Base-by-base conservation (phyloP, 148 eudicot species). In the Chenopodium berlandieri region DNA sequence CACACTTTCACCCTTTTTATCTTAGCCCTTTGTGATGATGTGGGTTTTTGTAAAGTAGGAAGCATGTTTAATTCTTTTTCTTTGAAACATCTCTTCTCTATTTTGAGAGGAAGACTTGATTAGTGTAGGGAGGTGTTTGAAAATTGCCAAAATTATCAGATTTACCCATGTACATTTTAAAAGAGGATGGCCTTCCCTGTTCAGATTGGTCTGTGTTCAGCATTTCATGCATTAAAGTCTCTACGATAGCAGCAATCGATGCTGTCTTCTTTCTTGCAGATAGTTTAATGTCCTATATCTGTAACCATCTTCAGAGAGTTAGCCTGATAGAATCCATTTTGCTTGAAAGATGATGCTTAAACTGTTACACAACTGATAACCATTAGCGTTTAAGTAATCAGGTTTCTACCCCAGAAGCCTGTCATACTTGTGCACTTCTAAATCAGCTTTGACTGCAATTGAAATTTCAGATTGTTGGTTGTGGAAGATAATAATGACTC, bases 1-100 rank as follows among this genome's bases (percentile, higher is more conserved):
- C 27, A 19, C 20, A 22, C 73, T 73, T 62, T 32, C 68, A 30
- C 34, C 22, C 4, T 72, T 7, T 46, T n/a, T 50, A 68, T 31
- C 22, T 48, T 75, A 56, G 44, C 19, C 75, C 62, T 75, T 66
- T 19, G 30, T 30, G 75, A 70, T 30, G n/a, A 56, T 60, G 25
- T n/a, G 71, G 64, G 80, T 77, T 84, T 80, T 76, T 80, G 80
- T 84, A 75, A 78, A 84, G 67, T 78, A 37, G 71, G 52, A 54
- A 68, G 27, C 37, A 23, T 64, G 64, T 66, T 23, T 52, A 17
- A 4, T 48, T 1, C 11, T 50, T 74, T 44, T 27, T n/a, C 32
- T 5, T 37, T 67, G 6, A 20, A 76, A n/a, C 65, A 83, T 78
- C 1, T 48, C 69, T 73, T 32, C 20, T 30, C 13, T 30, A 11